Evolutionary conservation across 2,329 filamentous ascomycete genomes (phyloP), one percentile per base, ranked within the genome.

Genomic region (Metarhizium anisopliae): DNA sequence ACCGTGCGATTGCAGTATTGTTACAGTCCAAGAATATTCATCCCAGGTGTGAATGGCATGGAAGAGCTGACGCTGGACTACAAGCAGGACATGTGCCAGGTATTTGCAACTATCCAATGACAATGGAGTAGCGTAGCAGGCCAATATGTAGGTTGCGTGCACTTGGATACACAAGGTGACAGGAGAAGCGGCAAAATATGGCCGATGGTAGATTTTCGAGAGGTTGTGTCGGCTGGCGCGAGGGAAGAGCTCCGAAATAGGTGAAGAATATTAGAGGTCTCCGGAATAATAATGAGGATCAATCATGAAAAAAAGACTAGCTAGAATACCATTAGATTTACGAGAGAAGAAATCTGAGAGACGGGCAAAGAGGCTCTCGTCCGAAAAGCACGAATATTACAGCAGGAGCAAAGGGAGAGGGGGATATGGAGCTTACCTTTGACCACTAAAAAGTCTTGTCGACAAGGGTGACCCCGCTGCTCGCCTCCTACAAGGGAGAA

Each of bases 1-100:
- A 66, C 52, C 54, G 32, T 71, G 62, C 58, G 57, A 59, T 56
- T 55, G 58, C 56, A 54, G 57, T 57, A 56, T 38, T 55, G 51
- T 56, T 56, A 59, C 52, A 52, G 56, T 45, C 52, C 52, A 51
- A 57, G 45, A 50, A 55, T 56, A 52, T 58, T 57, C 59, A 62
- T 62, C 47, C 58, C 58, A 59, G 29, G 58, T 52, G 6, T 2
- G 25, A 18, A 50, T 35, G 14, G 35, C 14, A 2, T 1, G 50
- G 8, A 18, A 10, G n/a, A 47, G 36, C 11, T 35, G 49, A 18
- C 32, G 56, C 42, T 55, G 53, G 56, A 49, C 43, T 54, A 11
- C 45, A 16, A 36, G 25, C 45, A 13, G 45, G 14, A 2, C 14
- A 51, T 49, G 40, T 35, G 29, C 47, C 36, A 45, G 45, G 32